Percentiles rank a stretch among this genome's conserved stretches.
Evolutionary conservation across 2,329 filamentous ascomycete genomes (phyloP).

Genomic region (Seiridium cupressi): DNA sequence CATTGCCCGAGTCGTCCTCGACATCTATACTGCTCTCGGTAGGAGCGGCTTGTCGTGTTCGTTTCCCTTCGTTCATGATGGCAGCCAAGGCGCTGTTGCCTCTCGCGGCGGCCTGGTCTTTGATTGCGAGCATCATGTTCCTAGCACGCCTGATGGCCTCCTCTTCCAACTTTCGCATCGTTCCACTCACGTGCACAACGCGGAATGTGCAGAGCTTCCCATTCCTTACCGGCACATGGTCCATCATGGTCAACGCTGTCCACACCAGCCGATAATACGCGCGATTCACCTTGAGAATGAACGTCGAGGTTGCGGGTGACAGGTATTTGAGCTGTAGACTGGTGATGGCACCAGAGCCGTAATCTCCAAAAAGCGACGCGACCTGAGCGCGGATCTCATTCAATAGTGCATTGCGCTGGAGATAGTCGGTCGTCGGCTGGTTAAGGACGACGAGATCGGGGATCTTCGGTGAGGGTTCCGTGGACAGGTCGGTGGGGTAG

Average conservation of each 20-base stretch:
- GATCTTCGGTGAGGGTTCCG: slow-evolving; percentile 27
- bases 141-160: slow-evolving; percentile 81
- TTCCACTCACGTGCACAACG: slow-evolving; percentile 86
- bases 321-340: slow-evolving; percentile 86
- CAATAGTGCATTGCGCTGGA: slow-evolving; percentile 65
- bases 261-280: slow-evolving; percentile 85
- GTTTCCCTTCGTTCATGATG: slow-evolving; percentile 32
- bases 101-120: slow-evolving; percentile 36
- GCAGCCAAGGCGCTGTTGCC: slow-evolving; percentile 31
- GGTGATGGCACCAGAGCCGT: slow-evolving; percentile 69
- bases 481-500: slow-evolving; percentile 62
- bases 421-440: slow-evolving; percentile 70
- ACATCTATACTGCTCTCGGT: slow-evolving; percentile 38
- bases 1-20: slow-evolving; percentile 43
- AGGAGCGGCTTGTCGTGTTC: slow-evolving; percentile 15
- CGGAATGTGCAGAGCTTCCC: slow-evolving; percentile 73
- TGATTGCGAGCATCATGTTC: slow-evolving; percentile 66
- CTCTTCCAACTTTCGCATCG: slow-evolving; percentile 87
- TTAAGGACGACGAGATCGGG: slow-evolving; percentile 71
- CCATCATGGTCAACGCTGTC: slow-evolving; percentile 83
- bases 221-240: slow-evolving; percentile 59
- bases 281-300: slow-evolving; percentile 82
- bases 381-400: slow-evolving; percentile 71
- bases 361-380: slow-evolving; percentile 79
- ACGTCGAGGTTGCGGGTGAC: slow-evolving; percentile 87